Evolutionary conservation across 192 early-diverging fungal species (phyloP), one percentile per base, ranked within the genome.

Genomic region (Spizellomyces punctatus): DNA sequence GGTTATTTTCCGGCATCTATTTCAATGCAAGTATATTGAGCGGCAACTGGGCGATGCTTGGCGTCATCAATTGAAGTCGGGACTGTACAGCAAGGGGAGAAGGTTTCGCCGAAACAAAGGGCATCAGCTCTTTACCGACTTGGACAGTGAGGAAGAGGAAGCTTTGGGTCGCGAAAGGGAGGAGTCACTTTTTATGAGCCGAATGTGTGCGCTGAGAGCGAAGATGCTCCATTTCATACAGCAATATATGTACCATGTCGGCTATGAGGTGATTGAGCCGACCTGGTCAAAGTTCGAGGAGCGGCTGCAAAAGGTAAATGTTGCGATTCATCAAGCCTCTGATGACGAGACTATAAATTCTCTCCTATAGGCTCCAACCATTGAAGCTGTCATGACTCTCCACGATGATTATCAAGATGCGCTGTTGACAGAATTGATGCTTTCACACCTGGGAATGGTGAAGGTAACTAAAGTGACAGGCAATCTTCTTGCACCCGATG

Each of bases 221-320:
- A 89, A 88, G 46, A 98, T 99, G 89, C 74, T 96, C 44, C 85
- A 90, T n/a, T 94, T 93, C 80, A 84, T 98, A 14, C 95, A 96
- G 66, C 93, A 96, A 76, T 91, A 96, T 74, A 77, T 94, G 71
- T 93, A 92, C 75, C 96, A 95, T 71, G 85, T 92, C 46, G 91
- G 91, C 64, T 93, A 88, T 67, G 95, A 99, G 74, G 95, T 97
- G 7, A 82, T 99, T 54, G 96, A 98, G 73, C 95, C 93, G 42
- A 89, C 92, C 68, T 97, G 93, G 92, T 73, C 74, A n/a, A 70
- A 71, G 22, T 81, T 99, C 72, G 89, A 90, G 22, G 71, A 67
- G 21, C 79, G 87, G 62, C 74, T 96, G 63, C 66, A 77, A 45
- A 85, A 84, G 54, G 73, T 75, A 57, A 19, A 58, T 19, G 22